These are phyloP conservation scores for Fusarium veterinarium DNA, from an alignment of 2,329 filamentous ascomycete genomes.

Conservation along the genomic window DNA sequence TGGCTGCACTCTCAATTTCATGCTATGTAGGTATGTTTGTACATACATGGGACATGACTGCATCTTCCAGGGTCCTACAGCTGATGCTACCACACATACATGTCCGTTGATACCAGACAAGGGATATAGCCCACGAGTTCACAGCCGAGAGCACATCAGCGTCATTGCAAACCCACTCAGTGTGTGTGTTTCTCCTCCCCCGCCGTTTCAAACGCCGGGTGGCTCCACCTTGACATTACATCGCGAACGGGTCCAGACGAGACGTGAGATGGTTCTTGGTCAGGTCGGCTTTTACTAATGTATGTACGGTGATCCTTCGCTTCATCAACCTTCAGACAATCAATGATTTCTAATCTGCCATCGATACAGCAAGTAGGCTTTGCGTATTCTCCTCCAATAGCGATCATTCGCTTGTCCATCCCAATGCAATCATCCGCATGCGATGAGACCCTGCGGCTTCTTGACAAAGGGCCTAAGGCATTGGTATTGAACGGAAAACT, in stretches of 20 bases:
- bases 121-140: slow-evolving; percentile 14
- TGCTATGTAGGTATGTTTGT: neutral
- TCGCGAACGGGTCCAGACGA: slow-evolving; percentile 13
- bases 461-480: neutral
- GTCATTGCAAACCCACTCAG: slow-evolving; percentile 11
- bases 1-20: neutral
- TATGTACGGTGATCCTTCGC: slow-evolving; percentile 22
- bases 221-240: slow-evolving; percentile 23
- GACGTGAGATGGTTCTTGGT: slow-evolving; percentile 4
- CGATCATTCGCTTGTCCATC: neutral
- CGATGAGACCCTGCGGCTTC: slow-evolving; percentile 19
- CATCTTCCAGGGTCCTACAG: slow-evolving; percentile 7
- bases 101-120: slow-evolving; percentile 3
- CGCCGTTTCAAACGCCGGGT: slow-evolving; percentile 36
- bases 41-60: neutral
- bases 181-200: slow-evolving; percentile 19
- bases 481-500: neutral
- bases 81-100: slow-evolving; percentile 22
- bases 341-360: slow-evolving; percentile 9
- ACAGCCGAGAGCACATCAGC: slow-evolving; percentile 11
- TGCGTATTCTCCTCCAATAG: neutral
- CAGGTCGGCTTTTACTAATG: slow-evolving; percentile 20
- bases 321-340: slow-evolving; percentile 6
- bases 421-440: neutral
- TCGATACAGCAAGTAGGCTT: neutral